Evolutionary conservation across 495 filamentous ascomycete species (phyloP).

Genomic region (Tuber brumale): DNA sequence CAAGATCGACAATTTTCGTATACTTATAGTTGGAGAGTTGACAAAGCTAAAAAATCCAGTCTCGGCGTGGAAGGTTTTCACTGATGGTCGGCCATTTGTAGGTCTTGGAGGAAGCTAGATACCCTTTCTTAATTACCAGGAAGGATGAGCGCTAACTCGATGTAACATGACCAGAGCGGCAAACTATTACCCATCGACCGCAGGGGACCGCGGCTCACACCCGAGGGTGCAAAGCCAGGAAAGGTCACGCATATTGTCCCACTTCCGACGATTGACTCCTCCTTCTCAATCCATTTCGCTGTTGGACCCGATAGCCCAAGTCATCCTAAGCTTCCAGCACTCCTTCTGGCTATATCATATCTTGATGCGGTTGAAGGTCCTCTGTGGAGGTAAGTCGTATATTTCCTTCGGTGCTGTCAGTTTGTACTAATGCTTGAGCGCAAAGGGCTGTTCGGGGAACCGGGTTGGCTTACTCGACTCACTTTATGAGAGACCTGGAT

Average conservation of each 20-base stretch:
- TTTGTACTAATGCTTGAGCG: background rate
- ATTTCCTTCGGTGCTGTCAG: background rate
- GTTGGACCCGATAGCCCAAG: constrained; percentile 66
- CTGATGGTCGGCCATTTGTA: constrained; percentile 17
- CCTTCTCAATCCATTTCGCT: constrained; percentile 69
- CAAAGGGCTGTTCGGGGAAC: constrained; percentile 73
- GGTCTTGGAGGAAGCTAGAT: background rate
- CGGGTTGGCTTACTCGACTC: constrained; percentile 82
- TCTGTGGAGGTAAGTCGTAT: constrained; percentile 54
- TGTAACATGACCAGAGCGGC: constrained; percentile 4
- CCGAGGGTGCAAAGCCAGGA: constrained; percentile 65
- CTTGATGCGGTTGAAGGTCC: constrained; percentile 92
- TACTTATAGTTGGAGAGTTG: constrained; percentile 76
- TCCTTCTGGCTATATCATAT: constrained; percentile 80
- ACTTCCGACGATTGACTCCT: constrained; percentile 89
- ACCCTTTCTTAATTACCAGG: background rate
- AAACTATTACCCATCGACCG: constrained; percentile 54
- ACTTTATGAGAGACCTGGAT: constrained; percentile 66
- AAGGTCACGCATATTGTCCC: constrained; percentile 71
- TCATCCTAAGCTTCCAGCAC: constrained; percentile 70
- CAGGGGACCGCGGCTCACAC: constrained; percentile 58
- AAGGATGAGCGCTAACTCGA: background rate
- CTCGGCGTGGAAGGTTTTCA: constrained; percentile 69
- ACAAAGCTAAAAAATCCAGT: constrained; percentile 70
- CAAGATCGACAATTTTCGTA: constrained; percentile 72